Evolutionary conservation across 140 eudicot species (phyloP).

Genomic region (Oenanthe javanica): DNA sequence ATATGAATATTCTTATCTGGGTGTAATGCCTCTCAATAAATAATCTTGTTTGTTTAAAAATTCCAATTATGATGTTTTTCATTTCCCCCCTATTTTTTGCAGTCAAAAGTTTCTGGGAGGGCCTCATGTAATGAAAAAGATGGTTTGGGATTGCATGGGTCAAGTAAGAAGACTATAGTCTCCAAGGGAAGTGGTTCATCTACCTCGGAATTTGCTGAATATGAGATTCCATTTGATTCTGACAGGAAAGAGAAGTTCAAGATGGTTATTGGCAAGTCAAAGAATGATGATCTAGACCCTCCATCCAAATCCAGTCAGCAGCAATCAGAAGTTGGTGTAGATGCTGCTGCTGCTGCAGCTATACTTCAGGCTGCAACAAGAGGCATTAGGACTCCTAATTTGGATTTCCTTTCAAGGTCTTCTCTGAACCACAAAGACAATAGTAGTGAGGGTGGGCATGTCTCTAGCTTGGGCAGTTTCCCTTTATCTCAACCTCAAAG

Average conservation of each 20-base stretch:
- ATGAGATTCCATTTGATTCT: conserved; percentile 49
- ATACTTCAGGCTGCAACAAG: conserved; percentile 97
- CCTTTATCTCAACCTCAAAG: conserved; percentile 13
- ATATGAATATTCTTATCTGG: neutral
- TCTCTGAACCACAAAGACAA: conserved; percentile 20
- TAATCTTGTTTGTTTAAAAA: too few species aligned
- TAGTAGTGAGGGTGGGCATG: conserved; percentile 28
- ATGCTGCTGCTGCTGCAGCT: conserved; percentile 88
- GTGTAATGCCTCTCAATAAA: neutral
- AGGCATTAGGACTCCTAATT: conserved; percentile 59
- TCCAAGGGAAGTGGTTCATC: conserved; percentile 16
- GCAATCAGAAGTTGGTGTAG: conserved; percentile 44
- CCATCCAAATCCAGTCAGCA: conserved; percentile 35
- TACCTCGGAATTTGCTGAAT: conserved; percentile 23
- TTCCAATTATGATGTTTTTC: conserved; percentile 4
- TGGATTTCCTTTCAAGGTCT: conserved; percentile 30
- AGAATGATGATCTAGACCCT: conserved; percentile 59
- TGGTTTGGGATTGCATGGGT: conserved; percentile 22
- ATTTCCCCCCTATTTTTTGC: conserved; percentile 6
- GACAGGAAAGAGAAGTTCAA: conserved; percentile 89
- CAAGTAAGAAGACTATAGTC: conserved; percentile 22
- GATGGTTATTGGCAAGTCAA: conserved; percentile 76
- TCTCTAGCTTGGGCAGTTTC: conserved; percentile 17
- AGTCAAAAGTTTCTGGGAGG: conserved; percentile 51
- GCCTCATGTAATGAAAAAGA: conserved; percentile 39